phyloP scores from a whole-genome alignment of 2,329 filamentous ascomycete genomes.

The Teratosphaeria viscida region DNA sequence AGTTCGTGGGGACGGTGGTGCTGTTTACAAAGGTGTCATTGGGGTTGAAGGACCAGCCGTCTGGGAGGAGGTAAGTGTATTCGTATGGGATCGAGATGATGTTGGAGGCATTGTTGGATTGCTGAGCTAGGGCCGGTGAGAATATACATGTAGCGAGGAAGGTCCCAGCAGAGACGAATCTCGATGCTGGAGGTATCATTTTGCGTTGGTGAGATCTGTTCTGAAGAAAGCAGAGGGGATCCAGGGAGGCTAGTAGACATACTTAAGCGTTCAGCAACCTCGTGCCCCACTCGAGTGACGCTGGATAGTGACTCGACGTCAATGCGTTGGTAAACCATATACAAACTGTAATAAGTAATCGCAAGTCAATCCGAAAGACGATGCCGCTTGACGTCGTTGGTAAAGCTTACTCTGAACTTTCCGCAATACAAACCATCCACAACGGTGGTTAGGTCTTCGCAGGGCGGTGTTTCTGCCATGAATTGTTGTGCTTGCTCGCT shows the following conservation, averaged over 20 bases:
- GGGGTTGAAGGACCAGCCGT: slow-evolving; percentile 4
- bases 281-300: too few species aligned
- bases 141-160: not conserved
- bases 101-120: not conserved
- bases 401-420: not conserved
- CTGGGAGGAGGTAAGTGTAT: slow-evolving; percentile 8
- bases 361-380: not conserved
- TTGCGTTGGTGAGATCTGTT: not conserved
- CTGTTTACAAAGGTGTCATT: slow-evolving; percentile 5
- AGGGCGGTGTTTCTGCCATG: too few species aligned
- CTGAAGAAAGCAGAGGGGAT: not conserved
- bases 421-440: too few species aligned
- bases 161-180: not conserved
- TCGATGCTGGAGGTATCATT: not conserved
- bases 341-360: not conserved
- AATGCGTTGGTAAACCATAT: not conserved
- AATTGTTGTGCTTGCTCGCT: too few species aligned
- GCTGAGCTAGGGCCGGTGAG: not conserved
- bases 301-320: too few species aligned
- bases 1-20: not conserved
- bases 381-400: not conserved
- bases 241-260: not conserved
- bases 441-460: too few species aligned
- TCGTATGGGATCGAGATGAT: slow-evolving; percentile 5
- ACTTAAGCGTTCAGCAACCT: not conserved